Evolutionary conservation across 352 stramenopile species (phyloP).

Genomic region (Elongisporangium senticosum): DNA sequence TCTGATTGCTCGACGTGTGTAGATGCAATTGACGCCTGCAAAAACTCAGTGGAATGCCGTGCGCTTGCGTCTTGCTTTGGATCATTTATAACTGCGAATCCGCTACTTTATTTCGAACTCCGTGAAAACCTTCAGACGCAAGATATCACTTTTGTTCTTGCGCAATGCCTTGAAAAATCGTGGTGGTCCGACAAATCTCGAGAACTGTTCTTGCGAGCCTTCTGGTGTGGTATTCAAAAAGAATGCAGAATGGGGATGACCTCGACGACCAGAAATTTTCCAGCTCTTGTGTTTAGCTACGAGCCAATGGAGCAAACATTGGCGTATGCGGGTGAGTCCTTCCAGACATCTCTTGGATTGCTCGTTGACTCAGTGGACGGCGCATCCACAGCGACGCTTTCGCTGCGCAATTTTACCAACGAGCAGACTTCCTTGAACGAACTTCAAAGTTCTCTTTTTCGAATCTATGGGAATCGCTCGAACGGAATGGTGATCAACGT

Average conservation of each 20-base stretch:
- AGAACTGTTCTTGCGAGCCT: neutral
- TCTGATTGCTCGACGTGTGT: neutral
- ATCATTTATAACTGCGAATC: neutral
- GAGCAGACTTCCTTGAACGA: neutral
- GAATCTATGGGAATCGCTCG: neutral
- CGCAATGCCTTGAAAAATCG: neutral
- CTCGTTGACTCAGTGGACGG: neutral
- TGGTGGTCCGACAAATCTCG: neutral
- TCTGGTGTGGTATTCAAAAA: neutral
- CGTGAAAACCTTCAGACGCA: neutral
- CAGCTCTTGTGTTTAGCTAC: neutral
- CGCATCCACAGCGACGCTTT: neutral
- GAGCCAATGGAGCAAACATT: neutral
- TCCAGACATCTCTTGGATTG: neutral
- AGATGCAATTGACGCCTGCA: neutral
- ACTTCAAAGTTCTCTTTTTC: neutral
- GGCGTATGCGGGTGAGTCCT: neutral
- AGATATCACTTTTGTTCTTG: neutral
- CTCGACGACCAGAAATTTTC: neutral
- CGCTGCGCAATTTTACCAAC: neutral
- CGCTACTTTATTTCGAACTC: neutral
- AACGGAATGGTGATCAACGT: neutral
- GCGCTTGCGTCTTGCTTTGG: neutral
- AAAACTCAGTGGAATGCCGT: neutral
- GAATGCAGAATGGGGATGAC: neutral